These are phyloP conservation scores for Pleoardoris graminearum DNA, from an alignment of 2,329 filamentous ascomycete species.

Conservation along the genomic window DNA sequence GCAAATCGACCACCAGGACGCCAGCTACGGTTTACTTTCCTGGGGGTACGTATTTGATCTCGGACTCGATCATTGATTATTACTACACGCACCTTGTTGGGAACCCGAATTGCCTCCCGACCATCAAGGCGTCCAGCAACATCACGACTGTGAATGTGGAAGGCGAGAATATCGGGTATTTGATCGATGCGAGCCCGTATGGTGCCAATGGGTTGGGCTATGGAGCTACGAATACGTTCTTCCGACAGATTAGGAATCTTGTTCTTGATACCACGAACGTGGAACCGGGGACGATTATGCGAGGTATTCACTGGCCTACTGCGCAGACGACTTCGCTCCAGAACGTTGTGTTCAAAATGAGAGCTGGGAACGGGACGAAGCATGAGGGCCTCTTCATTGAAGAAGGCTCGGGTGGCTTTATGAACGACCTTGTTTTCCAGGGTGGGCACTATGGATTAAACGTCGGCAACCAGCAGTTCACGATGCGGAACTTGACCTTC, in stretches of 20 bases:
- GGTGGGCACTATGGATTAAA: constrained; percentile 49
- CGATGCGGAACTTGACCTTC: constrained; percentile 60
- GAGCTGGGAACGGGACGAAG: constrained; percentile 49
- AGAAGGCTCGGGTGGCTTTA: constrained; percentile 51
- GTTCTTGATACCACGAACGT: constrained; percentile 62
- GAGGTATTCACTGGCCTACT: constrained; percentile 52
- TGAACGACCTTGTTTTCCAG: constrained; percentile 51
- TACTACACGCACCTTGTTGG: constrained; percentile 67
- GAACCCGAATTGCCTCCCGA: constrained; percentile 60
- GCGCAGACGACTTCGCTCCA: constrained; percentile 52
- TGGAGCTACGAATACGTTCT: constrained; percentile 64
- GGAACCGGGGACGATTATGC: constrained; percentile 50
- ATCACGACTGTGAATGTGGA: constrained; percentile 44
- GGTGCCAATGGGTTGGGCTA: constrained; percentile 43
- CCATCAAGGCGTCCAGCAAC: constrained; percentile 56
- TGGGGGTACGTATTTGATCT: constrained; percentile 62
- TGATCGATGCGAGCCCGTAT: constrained; percentile 63
- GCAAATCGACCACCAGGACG: constrained; percentile 53
- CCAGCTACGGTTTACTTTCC: constrained; percentile 63
- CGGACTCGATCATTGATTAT: constrained; percentile 61
- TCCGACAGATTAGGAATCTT: constrained; percentile 67
- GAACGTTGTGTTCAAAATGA: constrained; percentile 52
- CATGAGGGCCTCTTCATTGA: constrained; percentile 53
- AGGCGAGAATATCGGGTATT: constrained; percentile 9
- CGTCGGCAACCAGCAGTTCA: constrained; percentile 57